Percentiles rank a stretch among this genome's conserved stretches.
phyloP scores from a whole-genome alignment of 768 basidiomycete genomes.

The Fistulinella prunicolor region DNA sequence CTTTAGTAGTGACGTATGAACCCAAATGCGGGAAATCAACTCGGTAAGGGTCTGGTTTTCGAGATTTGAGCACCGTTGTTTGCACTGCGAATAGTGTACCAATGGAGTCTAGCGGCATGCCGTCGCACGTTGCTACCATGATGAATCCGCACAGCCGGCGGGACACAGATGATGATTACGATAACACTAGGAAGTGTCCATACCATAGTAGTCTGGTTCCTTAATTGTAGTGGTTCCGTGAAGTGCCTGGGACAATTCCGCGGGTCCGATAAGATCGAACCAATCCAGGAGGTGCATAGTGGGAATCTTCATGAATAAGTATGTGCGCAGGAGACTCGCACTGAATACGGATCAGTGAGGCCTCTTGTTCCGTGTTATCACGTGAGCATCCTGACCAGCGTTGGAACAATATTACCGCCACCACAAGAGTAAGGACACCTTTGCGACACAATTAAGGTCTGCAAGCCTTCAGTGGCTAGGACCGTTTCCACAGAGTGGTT shows the following conservation, averaged over 20 bases:
- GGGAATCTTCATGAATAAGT: background rate
- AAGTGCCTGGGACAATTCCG: background rate
- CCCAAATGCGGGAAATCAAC: background rate
- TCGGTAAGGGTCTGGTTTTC: background rate
- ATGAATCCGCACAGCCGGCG: background rate
- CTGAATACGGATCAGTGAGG: no score
- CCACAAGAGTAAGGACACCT: no score
- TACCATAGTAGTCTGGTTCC: background rate
- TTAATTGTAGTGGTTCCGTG: background rate
- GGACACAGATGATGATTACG: background rate
- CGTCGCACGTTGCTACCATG: background rate
- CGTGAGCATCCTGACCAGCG: no score
- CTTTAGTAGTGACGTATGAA: background rate
- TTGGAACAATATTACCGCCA: no score
- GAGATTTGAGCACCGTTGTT: background rate
- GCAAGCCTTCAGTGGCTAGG: no score
- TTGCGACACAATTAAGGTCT: no score
- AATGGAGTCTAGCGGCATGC: slow-evolving; percentile 2
- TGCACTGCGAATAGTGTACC: background rate
- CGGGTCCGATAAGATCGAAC: background rate
- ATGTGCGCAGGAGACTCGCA: no score
- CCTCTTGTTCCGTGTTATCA: no score
- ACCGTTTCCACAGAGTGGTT: no score
- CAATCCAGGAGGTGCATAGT: background rate
- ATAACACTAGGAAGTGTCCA: slow-evolving; percentile 7